These are phyloP conservation scores for Fusarium beomiforme DNA, from an alignment of 2,329 filamentous ascomycete species.

Conservation along the genomic window DNA sequence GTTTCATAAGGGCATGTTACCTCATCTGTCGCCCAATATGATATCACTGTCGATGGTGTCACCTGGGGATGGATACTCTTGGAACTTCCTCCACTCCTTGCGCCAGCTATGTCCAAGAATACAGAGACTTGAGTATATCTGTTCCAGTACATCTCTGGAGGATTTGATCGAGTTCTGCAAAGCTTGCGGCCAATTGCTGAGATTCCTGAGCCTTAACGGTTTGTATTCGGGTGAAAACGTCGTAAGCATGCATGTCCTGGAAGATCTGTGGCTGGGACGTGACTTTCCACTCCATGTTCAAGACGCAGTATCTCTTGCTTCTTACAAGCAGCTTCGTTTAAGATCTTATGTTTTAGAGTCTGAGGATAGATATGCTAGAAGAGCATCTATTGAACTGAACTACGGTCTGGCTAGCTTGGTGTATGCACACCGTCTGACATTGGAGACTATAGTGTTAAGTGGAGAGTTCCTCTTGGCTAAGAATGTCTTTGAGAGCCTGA, in stretches of 20 bases:
- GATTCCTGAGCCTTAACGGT: too few species aligned
- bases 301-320: background rate
- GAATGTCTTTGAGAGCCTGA: background rate
- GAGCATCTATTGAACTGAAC: rapidly evolving
- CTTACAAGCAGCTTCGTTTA: background rate
- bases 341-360: background rate
- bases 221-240: background rate
- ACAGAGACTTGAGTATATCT: background rate
- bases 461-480: rapidly evolving
- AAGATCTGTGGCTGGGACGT: background rate
- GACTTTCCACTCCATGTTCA: rapidly evolving
- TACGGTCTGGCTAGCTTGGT: background rate
- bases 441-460: background rate
- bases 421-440: background rate
- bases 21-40: background rate
- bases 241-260: background rate
- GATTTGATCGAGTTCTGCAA: background rate
- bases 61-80: rapidly evolving
- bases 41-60: background rate
- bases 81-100: background rate
- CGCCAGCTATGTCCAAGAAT: background rate
- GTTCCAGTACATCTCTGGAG: rapidly evolving
- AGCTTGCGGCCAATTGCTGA: background rate
- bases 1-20: background rate
- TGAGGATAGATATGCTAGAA: background rate